Evolutionary conservation across 352 stramenopile species (phyloP), one percentile per base, ranked within the genome.

Genomic region (Achlya hypogyna): DNA sequence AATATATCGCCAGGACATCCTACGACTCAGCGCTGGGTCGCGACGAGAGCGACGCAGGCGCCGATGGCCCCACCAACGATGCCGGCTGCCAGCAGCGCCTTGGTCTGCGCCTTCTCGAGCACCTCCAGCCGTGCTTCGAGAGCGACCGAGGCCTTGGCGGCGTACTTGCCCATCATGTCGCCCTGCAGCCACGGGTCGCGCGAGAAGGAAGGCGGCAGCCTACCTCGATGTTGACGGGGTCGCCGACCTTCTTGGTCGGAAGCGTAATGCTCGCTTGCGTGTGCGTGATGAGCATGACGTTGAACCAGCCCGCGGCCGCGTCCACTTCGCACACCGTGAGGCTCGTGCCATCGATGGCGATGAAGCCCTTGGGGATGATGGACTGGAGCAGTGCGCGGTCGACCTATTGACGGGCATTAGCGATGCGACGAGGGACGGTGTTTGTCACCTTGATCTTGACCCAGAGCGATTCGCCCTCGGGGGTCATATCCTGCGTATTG

Each of bases 281-380:
- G 78, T 99, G 96, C 60, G 95, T 83, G 62, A 99, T 95, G 72
- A 99, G 86, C 97, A 99, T 99, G 73, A 99, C 97, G 49, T 89
- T 97, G 75, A 99, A 99, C 84, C 90, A 98, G 63, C 85, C 78
- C 62, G 91, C 78, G 34, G 73, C 70, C 1, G 67, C 71, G 69
- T 96, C 83, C 20, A 93, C 91, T 54, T 98, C 88, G 74, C 92
- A 98, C 23, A 99, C 95, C 1, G 97, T 99, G 68, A 99, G 86
- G 42, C 87, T 98, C 22, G 96, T 99, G 65, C 97, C 97, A 78
- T 99, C 97, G 70, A 99, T 95, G 12, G 96, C 95, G 68, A 99
- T 96, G 78, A 98, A 99, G 56, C 96, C 86, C 71, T 96, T 95
- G 12, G 76, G 71, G 35, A 95, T 77, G 62, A 99, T 97, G 72